Evolutionary conservation across 208 protist species (phyloP), one percentile per base, ranked within the genome.

Genomic region (Wallacemonas sp.): DNA sequence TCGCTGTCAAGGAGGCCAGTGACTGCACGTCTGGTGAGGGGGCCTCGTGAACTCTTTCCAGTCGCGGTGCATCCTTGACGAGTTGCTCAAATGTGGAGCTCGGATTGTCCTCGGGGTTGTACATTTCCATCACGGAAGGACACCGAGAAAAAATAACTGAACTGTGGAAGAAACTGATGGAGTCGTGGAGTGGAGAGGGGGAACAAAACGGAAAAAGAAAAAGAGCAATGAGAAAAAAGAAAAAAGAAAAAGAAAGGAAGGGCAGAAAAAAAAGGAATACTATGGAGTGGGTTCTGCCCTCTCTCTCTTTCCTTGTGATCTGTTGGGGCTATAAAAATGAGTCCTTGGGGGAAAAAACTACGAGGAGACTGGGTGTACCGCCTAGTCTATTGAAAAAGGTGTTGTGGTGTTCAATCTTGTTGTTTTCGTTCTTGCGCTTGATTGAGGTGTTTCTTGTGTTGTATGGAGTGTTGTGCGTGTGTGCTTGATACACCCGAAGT

Each of bases 191-290:
- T n/a, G n/a, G n/a, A n/a, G n/a, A n/a, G n/a, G n/a, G n/a, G n/a
- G 22, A 59, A 25, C 23, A 28, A 65, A 26, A 55, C 33, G 42
- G 42, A 20, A 46, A 72, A 77, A 41, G 31, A 46, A 33, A 28
- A n/a, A n/a, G n/a, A n/a, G n/a, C n/a, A n/a, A n/a, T n/a, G n/a
- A n/a, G n/a, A n/a, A n/a, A n/a, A n/a, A n/a, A n/a, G n/a, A 48
- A 26, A 31, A 22, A 20, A 61, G 67, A 57, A 49, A 48, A 59
- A 66, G 52, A 61, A n/a, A 26, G 26, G 16, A 38, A 14, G 1
- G 8, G 45, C 18, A 52, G 22, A 36, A 1, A 29, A 22, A 31
- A 22, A 29, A 31, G 26, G 18, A 52, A 29, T n/a, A n/a, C n/a
- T n/a, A 44, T 14, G 28, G 33, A 36, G 7, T 29, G 5, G 50